Evolutionary conservation across 1,284 basidiomycete genomes (phyloP).

Genomic region (Naganishia sp.): DNA sequence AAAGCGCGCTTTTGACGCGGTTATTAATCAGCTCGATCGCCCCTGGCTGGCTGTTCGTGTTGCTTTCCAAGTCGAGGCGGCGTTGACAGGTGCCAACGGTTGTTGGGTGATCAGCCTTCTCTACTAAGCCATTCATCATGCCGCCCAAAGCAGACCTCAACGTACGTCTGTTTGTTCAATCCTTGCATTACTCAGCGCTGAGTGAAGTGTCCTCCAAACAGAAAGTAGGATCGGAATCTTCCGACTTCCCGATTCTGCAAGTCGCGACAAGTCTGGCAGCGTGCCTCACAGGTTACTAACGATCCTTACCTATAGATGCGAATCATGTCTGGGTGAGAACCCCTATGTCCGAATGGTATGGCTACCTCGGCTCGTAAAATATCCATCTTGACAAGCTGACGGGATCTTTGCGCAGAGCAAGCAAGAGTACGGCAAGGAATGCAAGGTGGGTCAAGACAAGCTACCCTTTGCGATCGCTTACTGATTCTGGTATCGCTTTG

Average conservation of each 20-base stretch:
- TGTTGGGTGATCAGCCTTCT: too few relatives aligned
- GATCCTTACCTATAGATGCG: slow-evolving; percentile 72
- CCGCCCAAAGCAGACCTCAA: slow-evolving; percentile 54
- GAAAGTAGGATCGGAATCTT: slow-evolving; percentile 54
- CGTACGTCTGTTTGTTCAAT: slow-evolving; percentile 39
- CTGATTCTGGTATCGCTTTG: neutral
- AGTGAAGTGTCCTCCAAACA: slow-evolving; percentile 28
- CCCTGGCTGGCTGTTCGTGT: neutral
- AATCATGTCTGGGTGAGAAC: slow-evolving; percentile 87
- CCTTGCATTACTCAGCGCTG: neutral
- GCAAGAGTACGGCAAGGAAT: slow-evolving; percentile 92
- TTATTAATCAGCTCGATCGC: slow-evolving; percentile 5
- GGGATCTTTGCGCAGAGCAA: slow-evolving; percentile 65
- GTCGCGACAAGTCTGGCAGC: slow-evolving; percentile 22
- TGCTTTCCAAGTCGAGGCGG: neutral
- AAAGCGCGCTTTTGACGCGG: neutral
- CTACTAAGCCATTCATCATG: slow-evolving; percentile 25
- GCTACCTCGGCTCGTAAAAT: slow-evolving; percentile 40
- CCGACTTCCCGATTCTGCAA: slow-evolving; percentile 54
- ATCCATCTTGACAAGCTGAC: slow-evolving; percentile 46
- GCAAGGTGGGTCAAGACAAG: slow-evolving; percentile 52
- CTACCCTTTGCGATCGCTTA: slow-evolving; percentile 42
- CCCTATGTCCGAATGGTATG: slow-evolving; percentile 84
- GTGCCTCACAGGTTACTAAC: slow-evolving; percentile 60
- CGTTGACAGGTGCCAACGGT: neutral